Evolutionary conservation across 768 basidiomycete genomes (phyloP).

Genomic region (Pleurotus cornucopiae): DNA sequence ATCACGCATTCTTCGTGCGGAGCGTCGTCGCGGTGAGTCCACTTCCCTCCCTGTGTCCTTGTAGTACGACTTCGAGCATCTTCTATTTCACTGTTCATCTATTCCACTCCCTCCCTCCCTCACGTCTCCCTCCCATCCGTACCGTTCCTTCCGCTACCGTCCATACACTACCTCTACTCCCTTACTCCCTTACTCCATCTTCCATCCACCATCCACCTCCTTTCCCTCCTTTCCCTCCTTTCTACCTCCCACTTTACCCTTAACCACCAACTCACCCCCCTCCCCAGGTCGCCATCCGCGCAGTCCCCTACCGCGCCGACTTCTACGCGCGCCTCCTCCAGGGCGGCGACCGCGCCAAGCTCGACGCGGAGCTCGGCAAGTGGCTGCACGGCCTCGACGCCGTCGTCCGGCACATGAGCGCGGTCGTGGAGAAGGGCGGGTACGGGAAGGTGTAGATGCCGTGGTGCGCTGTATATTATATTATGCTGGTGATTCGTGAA

Average conservation of each 20-base stretch:
- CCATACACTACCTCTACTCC: too few species aligned
- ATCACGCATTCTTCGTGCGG: slow-evolving; percentile 65
- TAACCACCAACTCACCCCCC: background rate
- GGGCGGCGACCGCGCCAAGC: slow-evolving; percentile 43
- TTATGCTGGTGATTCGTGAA: too few species aligned
- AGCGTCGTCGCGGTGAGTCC: slow-evolving; percentile 55
- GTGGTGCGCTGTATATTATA: too few species aligned
- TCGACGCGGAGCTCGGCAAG: slow-evolving; percentile 47
- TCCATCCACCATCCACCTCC: background rate
- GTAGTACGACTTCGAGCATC: background rate
- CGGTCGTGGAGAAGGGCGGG: slow-evolving; percentile 49
- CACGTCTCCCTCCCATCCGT: background rate
- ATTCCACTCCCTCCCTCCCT: background rate
- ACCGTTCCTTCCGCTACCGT: background rate
- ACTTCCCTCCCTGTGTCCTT: background rate
- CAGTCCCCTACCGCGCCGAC: slow-evolving; percentile 54
- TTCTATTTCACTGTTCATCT: background rate
- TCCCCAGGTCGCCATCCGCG: slow-evolving; percentile 50
- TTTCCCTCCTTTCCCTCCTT: slow-evolving; percentile 3
- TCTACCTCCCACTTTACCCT: slow-evolving; percentile 8
- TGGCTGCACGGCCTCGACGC: slow-evolving; percentile 60
- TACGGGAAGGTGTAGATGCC: slow-evolving; percentile 42
- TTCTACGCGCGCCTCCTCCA: slow-evolving; percentile 64
- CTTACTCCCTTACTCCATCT: background rate
- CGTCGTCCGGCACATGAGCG: slow-evolving; percentile 45